Evolutionary conservation across 495 filamentous ascomycete species (phyloP).

Genomic region (Darksidea phi): DNA sequence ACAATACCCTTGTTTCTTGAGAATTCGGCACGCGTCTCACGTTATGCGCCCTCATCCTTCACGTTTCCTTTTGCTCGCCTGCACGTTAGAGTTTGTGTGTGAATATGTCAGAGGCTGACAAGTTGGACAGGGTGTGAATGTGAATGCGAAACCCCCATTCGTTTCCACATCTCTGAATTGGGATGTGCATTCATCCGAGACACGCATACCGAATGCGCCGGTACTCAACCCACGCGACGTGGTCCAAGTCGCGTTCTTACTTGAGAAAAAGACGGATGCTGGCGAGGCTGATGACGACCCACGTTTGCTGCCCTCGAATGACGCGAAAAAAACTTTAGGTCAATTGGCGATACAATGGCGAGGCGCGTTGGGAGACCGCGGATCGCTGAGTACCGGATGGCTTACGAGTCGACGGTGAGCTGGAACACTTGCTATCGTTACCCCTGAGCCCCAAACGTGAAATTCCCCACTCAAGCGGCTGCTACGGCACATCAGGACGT

Average conservation of each 20-base stretch:
- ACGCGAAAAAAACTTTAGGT: slow-evolving; percentile 69
- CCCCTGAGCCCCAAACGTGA: too few relatives aligned
- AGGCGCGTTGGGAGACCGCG: slow-evolving; percentile 83
- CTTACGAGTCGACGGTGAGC: slow-evolving; percentile 61
- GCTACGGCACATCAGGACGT: too few relatives aligned
- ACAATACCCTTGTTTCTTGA: too few relatives aligned
- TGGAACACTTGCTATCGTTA: background rate
- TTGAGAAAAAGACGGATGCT: slow-evolving; percentile 61
- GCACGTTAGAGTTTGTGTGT: too few relatives aligned
- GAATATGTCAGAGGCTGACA: too few relatives aligned
- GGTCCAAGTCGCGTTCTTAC: slow-evolving; percentile 84
- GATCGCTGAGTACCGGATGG: slow-evolving; percentile 82
- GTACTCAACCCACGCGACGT: slow-evolving; percentile 82
- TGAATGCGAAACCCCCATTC: slow-evolving; percentile 58
- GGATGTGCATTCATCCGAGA: slow-evolving; percentile 47
- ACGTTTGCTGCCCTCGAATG: slow-evolving; percentile 36
- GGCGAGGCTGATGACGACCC: slow-evolving; percentile 50
- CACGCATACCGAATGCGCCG: slow-evolving; percentile 48
- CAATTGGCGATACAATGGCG: slow-evolving; percentile 86
- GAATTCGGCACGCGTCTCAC: too few relatives aligned
- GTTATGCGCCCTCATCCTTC: too few relatives aligned
- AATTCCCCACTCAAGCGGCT: too few relatives aligned
- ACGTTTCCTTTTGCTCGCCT: too few relatives aligned
- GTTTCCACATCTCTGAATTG: slow-evolving; percentile 58
- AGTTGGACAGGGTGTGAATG: slow-evolving; percentile 52